Percentiles rank a stretch among this genome's conserved stretches.
Evolutionary conservation across 108 stramenopile genomes (phyloP).

Genomic region (Aureococcus anophagefferens): DNA sequence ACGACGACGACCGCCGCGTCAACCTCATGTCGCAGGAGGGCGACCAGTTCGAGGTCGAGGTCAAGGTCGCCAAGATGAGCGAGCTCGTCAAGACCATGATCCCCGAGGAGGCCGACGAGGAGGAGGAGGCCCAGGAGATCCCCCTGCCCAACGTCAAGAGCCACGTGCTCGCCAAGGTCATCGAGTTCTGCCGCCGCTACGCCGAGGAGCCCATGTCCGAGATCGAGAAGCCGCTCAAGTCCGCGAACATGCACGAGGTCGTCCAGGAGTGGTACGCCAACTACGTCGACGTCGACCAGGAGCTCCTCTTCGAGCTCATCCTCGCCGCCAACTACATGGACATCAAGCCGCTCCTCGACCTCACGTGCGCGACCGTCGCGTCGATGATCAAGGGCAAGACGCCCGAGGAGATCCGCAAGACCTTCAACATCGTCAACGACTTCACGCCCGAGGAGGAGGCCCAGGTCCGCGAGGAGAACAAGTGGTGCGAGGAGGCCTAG

Average conservation of each 20-base stretch:
- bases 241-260: conserved; percentile 87
- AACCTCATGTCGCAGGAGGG: conserved; percentile 33
- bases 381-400: conserved; percentile 98
- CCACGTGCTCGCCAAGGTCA: conserved; percentile 85
- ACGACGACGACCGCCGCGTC: background rate
- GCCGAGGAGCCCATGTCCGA: conserved; percentile 89
- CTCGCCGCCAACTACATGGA: conserved; percentile 97
- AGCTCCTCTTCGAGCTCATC: conserved; percentile 94
- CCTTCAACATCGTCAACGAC: conserved; percentile 97
- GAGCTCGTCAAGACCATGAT: conserved; percentile 97
- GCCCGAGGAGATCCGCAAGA: conserved; percentile 91
- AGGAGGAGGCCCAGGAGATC: conserved; percentile 81
- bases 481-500: conserved; percentile 99
- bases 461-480: conserved; percentile 98
- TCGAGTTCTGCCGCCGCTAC: conserved; percentile 94
- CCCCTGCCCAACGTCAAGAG: conserved; percentile 98
- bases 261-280: conserved; percentile 99
- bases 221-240: conserved; percentile 98
- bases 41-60: conserved; percentile 76
- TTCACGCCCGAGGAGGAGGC: conserved; percentile 99
- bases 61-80: conserved; percentile 87
- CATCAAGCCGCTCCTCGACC: conserved; percentile 84
- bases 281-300: conserved; percentile 95
- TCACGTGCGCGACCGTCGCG: conserved; percentile 96
- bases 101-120: conserved; percentile 62